Evolutionary conservation across 306 rosid species (phyloP), one percentile per base, ranked within the genome.

Genomic region (Citrullus colocynthis): DNA sequence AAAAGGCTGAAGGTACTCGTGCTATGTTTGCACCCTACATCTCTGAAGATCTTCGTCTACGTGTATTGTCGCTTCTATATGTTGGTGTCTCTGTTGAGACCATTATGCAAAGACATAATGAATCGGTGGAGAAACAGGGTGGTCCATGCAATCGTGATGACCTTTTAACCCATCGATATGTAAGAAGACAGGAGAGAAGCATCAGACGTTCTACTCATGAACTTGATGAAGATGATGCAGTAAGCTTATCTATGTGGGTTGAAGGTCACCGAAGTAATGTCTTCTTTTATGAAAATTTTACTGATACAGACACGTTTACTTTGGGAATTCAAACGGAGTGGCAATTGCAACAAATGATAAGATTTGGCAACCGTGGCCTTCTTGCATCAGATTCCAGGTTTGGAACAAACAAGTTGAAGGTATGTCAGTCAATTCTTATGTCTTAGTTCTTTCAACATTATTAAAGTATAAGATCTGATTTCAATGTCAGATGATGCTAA

Each of bases 11-110:
- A 72, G 96, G 96, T 83, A 93, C 93, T 14, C 84, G 84, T 52
- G 96, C 98, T 79, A 87, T 89, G 95, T 94, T 83, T 88, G 98
- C 98, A 30, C 98, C 98, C 61, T 89, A 91, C 78, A 94, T 94
- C 83, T 91, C 95, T 34, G 95, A 94, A 84, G 93, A 94, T 79
- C 97, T 91, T 63, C 89, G 89, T 15, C 93, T 92, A 57, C 92
- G 91, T 81, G 96, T 95, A 55, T 76, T 92, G 62, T 95, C 97
- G 75, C 89, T 90, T 67, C 84, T 95, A 48, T 62, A 92, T 66
- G 96, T 89, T 28, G 97, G 98, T 63, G 98, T 92, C 69, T 92
- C 97, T 76, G 96, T 92, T 82, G 98, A 95, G 87, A 90, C 92
- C 49, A 95, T 95, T 84, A 95, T 95, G 97, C 93, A 95, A 79